Conservation (phyloP, 75 land plant genomes). For the Cryptomeria japonica region DNA sequence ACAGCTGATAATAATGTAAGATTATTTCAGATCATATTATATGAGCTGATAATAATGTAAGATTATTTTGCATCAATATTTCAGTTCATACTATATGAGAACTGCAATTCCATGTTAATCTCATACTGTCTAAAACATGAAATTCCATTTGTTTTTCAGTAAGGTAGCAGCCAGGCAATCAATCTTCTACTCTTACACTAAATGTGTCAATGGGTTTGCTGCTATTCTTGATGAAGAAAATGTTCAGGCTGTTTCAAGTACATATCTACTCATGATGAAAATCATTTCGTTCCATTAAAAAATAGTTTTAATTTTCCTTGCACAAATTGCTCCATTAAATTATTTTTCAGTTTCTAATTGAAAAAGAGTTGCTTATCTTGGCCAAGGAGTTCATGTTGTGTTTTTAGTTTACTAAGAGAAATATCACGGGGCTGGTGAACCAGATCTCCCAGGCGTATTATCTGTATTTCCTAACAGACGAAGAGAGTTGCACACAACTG, state of each 20-base stretch:
- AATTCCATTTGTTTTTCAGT: conserved; percentile 14
- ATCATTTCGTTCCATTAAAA: not conserved
- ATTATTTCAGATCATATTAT: no score
- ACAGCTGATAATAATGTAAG: no score
- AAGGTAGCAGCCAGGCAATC: conserved; percentile 22
- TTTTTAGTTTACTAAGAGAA: not conserved
- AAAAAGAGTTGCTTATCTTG: not conserved
- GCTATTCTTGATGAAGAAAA: conserved; percentile 35
- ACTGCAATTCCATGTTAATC: not conserved
- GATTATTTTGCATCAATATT: no score
- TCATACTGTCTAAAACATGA: not conserved
- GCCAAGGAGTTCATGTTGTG: not conserved
- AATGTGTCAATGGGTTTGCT: conserved; percentile 49
- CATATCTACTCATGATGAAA: not conserved
- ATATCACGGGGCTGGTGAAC: not conserved
- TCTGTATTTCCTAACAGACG: conserved; percentile 24
- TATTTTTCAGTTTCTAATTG: not conserved
- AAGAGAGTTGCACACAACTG: conserved; percentile 25
- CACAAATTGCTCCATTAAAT: not conserved
- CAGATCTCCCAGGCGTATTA: conserved; percentile 29
- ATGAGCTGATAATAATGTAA: no score
- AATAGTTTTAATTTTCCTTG: not conserved
- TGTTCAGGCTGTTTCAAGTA: conserved; percentile 26
- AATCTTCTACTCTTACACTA: conserved; percentile 41
- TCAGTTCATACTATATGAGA: no score